These are phyloP conservation scores for Mycocentrospora acerina DNA, from an alignment of 2,329 filamentous ascomycete species.

Conservation along the genomic window DNA sequence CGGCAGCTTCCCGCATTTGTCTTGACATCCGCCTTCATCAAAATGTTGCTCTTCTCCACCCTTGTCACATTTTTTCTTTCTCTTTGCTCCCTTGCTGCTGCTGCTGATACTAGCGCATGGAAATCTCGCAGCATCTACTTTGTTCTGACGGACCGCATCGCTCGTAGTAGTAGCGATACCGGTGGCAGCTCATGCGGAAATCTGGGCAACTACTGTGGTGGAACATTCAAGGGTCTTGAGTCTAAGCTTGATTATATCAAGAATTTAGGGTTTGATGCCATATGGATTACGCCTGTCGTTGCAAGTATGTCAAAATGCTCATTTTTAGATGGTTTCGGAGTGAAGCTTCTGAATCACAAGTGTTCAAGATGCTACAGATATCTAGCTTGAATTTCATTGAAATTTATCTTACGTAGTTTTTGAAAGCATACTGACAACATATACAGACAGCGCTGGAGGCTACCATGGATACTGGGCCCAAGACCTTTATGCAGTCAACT, in stretches of 20 bases:
- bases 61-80: constrained; percentile 18
- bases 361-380: not conserved
- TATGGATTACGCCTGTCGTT: constrained; percentile 49
- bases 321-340: not conserved
- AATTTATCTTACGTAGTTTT: not conserved
- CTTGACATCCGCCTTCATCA: constrained; percentile 1
- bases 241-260: constrained; percentile 55
- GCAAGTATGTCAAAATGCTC: constrained; percentile 24
- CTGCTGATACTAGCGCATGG: constrained; percentile 37
- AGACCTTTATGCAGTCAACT: constrained; percentile 52
- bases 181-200: constrained; percentile 34
- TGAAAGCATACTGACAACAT: constrained; percentile 1
- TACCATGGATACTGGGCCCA: constrained; percentile 56
- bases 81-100: constrained; percentile 19
- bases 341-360: too few relatives aligned
- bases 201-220: constrained; percentile 51
- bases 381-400: not conserved
- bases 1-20: too few relatives aligned
- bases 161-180: constrained; percentile 34
- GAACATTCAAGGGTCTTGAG: constrained; percentile 53
- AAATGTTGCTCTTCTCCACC: constrained; percentile 20
- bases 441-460: constrained; percentile 43
- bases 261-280: constrained; percentile 52
- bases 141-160: constrained; percentile 39
- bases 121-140: constrained; percentile 43